These are phyloP conservation scores for Sextonia rubra DNA, from an alignment of 164 flowering plant species.

Conservation along the genomic window DNA sequence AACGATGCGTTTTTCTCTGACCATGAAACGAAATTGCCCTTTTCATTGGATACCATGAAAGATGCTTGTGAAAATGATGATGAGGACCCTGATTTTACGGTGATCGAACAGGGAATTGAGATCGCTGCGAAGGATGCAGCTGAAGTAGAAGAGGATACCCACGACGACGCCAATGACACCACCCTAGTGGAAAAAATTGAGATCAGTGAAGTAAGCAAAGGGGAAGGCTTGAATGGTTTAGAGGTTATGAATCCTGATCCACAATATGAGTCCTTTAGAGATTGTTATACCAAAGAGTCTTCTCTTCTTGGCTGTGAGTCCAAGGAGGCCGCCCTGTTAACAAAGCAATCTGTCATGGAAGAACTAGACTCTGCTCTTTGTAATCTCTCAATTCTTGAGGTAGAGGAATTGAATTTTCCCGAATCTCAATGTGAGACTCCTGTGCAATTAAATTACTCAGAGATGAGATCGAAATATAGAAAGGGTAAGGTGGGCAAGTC, in stretches of 20 bases:
- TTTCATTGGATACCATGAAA: slow-evolving; percentile 17
- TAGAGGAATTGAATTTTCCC: slow-evolving; percentile 37
- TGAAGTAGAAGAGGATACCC: slow-evolving; percentile 18
- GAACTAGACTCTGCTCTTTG: slow-evolving; percentile 54
- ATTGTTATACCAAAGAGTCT: slow-evolving; percentile 12
- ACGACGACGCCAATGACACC: slow-evolving; percentile 11
- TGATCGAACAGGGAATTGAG: slow-evolving; percentile 62
- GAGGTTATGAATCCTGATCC: slow-evolving; percentile 9
- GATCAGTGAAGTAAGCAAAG: slow-evolving; percentile 25
- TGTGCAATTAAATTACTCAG: slow-evolving; percentile 22
- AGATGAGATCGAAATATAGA: slow-evolving; percentile 23
- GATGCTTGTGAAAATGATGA: slow-evolving; percentile 24
- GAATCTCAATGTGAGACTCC: slow-evolving; percentile 21
- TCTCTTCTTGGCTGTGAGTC: slow-evolving; percentile 11
- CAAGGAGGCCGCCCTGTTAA: slow-evolving; percentile 19
- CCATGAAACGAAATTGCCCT: slow-evolving; percentile 15
- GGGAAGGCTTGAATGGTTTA: neutral
- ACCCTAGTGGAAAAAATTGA: slow-evolving; percentile 21
- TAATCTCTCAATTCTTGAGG: slow-evolving; percentile 33
- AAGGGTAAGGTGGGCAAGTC: slow-evolving; percentile 36
- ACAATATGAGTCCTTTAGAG: slow-evolving; percentile 13
- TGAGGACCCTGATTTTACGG: slow-evolving; percentile 41
- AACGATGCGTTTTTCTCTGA: slow-evolving; percentile 32
- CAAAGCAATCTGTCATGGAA: slow-evolving; percentile 40
- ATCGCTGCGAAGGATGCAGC: slow-evolving; percentile 13